Conservation (phyloP, 208 protist species). For the Leishmania guyanensis region DNA sequence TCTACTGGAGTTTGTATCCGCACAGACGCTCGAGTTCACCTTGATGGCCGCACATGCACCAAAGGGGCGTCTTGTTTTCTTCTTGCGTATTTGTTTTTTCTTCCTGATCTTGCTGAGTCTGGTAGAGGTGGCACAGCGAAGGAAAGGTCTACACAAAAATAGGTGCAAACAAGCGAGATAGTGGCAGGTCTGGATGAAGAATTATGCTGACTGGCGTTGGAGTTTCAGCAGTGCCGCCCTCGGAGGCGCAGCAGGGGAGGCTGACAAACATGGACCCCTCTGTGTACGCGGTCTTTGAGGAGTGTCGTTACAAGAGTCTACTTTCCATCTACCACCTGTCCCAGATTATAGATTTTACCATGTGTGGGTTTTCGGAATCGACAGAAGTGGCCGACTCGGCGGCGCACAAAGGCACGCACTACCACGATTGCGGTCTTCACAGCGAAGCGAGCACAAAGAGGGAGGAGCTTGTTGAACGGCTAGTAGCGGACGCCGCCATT, state of each 20-base stretch:
- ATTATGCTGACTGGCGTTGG: background rate
- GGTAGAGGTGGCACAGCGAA: background rate
- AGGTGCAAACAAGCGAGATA: background rate
- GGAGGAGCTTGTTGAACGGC: background rate
- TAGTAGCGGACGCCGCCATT: background rate
- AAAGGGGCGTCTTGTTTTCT: background rate
- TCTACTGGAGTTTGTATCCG: background rate
- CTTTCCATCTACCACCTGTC: constrained; percentile 1
- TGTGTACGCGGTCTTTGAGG: constrained; percentile 19
- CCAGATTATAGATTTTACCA: constrained; percentile 10
- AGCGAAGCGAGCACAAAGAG: background rate
- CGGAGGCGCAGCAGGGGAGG: background rate
- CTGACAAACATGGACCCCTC: constrained; percentile 8
- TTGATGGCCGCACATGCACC: background rate
- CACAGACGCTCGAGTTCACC: background rate
- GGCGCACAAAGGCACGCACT: background rate
- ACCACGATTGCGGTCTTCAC: background rate
- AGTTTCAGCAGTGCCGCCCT: background rate
- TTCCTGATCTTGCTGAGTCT: background rate
- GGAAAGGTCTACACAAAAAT: background rate
- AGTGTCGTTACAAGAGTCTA: constrained; percentile 22
- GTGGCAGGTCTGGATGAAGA: background rate
- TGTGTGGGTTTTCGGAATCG: constrained; percentile 15
- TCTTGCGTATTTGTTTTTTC: background rate
- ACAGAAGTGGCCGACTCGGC: background rate